Percentiles rank a stretch among this genome's conserved stretches.
Conservation (phyloP, 441 rosid genomes). For the Jatropha multifida region DNA sequence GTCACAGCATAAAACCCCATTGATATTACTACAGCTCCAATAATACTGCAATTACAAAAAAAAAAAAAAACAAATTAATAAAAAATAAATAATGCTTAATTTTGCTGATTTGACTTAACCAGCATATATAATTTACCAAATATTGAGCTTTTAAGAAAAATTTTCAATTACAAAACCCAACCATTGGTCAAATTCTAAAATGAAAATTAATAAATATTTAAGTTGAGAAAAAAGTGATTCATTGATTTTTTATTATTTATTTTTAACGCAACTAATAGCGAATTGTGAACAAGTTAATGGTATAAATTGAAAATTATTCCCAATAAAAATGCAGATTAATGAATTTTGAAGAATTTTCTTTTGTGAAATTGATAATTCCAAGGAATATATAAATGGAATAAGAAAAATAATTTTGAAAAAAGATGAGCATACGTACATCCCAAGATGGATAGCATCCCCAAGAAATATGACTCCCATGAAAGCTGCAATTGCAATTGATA, state of each 20-base stretch:
- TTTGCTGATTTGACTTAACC: too few species aligned
- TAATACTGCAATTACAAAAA: conserved; percentile 29
- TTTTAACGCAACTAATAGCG: too few species aligned
- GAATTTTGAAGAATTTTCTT: background rate
- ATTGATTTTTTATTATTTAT: too few species aligned
- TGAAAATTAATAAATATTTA: too few species aligned
- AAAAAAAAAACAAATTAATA: background rate
- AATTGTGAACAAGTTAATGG: background rate
- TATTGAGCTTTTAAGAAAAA: too few species aligned
- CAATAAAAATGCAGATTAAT: too few species aligned
- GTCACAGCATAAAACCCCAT: conserved; percentile 39
- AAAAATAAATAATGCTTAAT: too few species aligned
- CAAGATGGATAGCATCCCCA: conserved; percentile 34
- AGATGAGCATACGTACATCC: conserved; percentile 27
- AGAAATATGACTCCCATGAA: conserved; percentile 28
- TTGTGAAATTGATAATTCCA: background rate
- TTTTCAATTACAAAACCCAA: too few species aligned
- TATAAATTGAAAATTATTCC: too few species aligned
- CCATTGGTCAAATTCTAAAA: too few species aligned
- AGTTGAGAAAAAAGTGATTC: too few species aligned
- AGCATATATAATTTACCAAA: too few species aligned
- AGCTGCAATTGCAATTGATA: conserved; percentile 30
- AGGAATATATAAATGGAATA: background rate
- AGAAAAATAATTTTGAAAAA: background rate
- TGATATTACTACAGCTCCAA: conserved; percentile 37